Evolutionary conservation across 192 early-diverging fungal genomes (phyloP), one percentile per base, ranked within the genome.

Genomic region (Umbelopsis vinacea): DNA sequence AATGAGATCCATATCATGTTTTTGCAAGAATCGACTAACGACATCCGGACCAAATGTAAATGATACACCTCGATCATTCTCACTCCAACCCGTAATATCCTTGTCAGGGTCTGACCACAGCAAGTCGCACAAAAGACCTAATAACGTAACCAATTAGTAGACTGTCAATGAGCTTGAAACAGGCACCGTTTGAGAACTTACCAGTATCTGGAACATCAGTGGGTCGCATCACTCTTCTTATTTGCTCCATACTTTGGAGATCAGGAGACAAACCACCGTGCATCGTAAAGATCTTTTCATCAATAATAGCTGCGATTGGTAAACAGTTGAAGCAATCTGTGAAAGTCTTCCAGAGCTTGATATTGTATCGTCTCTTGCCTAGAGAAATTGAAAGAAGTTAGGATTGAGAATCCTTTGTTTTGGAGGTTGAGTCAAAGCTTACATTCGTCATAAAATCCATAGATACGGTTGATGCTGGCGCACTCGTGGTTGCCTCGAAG

Each of bases 381-480:
- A 72, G 6, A 6, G 29, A 63, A 11, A 26, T 54, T 29, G 29
- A 19, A 71, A 45, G 3, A 3, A 43, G 17, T 53, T 46, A 11
- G 6, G 38, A 2, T 10, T 1, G 1, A 46, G 8, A 24, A 26
- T n/a, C 40, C 24, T 17, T 19, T 29, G 29, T 15, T 7, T 26
- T 68, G 15, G 5, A 57, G 11, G 52, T 35, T 19, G 8, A 6
- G 11, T 12, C 40, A 43, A 11, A 43, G 6, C 86, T 79, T 82
- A 96, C 97, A 96, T 81, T 98, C 97, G 79, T 98, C 93, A 81
- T 97, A 98, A 83, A 98, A 98, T 37, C 97, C 97, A 80, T 98
- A 98, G 75, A 98, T 97, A 71, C 78, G 68, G 43, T 79, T 79
- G 37, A 79, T 79, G 77, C 93, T 94, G 8, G 97, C 97, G 75